Evolutionary conservation across 1,139 yeast genomes (phyloP), one percentile per base, ranked within the genome.

Genomic region (Arxiozyma heterogenica): DNA sequence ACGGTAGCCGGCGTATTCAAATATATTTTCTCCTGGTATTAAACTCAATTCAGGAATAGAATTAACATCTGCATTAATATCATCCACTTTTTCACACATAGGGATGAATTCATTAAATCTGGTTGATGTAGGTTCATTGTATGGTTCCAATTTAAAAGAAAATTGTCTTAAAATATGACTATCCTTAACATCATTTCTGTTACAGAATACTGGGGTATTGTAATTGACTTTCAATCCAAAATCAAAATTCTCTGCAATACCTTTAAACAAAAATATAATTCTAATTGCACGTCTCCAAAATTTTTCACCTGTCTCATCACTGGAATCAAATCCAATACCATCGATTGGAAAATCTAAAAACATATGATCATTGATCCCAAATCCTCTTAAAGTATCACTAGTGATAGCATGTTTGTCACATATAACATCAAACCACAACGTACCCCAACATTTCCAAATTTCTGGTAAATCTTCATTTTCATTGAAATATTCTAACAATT

Each of bases 381-480:
- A 81, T 45, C 76, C 76, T 52, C 72, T 76, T 49, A 75, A 71
- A 53, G 75, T 79, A 45, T 73, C 73, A 59, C 78, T 82, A 44
- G 59, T 52, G 8, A 81, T 85, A 2, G 73, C 69, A 46, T 83
- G 71, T 47, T 75, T 74, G 49, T 62, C 59, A 49, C 62, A 54
- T 44, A 69, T 61, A 20, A 58, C 57, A 67, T 86, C 91, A 69
- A 81, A 86, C 91, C 93, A 86, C 46, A 86, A 69, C 0, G 90
- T 81, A 2, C 94, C 94, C 90, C 93, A 85, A 64, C 90, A 83
- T 65, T 83, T 83, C 90, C 91, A 85, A 34, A 83, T 86, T 69
- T 86, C 94, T 44, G 86, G 81, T 52, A 86, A 71, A 49, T 74
- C 78, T 67, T 85, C 93, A 64, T 80, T 75, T 45, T 76, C 73